These are phyloP conservation scores for Termitomyces sp. DNA, from an alignment of 768 basidiomycete species.

Conservation along the genomic window DNA sequence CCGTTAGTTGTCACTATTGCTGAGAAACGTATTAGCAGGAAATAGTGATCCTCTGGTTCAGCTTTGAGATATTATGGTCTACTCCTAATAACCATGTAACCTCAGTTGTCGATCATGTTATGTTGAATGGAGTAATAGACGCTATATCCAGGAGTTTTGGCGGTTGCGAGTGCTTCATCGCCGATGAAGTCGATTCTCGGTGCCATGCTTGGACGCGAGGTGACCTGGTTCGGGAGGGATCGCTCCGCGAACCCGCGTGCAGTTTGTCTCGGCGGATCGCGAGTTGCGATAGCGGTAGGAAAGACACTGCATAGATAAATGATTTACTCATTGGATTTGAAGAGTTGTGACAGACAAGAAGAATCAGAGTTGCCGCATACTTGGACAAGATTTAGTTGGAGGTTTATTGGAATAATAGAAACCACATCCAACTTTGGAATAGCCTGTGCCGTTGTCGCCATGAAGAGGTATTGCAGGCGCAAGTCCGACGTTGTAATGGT, in stretches of 20 bases:
- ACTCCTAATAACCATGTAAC: constrained; percentile 99
- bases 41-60: constrained; percentile 98
- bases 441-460: constrained; percentile 95
- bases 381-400: constrained; percentile 42
- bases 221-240: constrained; percentile 85
- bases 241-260: constrained; percentile 61
- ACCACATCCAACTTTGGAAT: constrained; percentile 91
- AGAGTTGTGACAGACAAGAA: constrained; percentile 72
- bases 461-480: too few relatives aligned
- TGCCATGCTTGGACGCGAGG: constrained; percentile 93
- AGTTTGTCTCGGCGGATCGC: constrained; percentile 62
- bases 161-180: constrained; percentile 96
- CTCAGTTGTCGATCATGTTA: constrained; percentile 98
- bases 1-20: neutral
- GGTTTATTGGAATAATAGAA: neutral
- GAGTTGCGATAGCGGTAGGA: constrained; percentile 94
- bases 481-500: neutral
- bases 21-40: constrained; percentile 74
- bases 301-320: constrained; percentile 61
- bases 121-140: constrained; percentile 97
- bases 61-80: constrained; percentile 98
- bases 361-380: constrained; percentile 98
- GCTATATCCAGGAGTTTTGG: constrained; percentile 91
- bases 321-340: neutral
- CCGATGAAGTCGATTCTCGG: constrained; percentile 99